Percentiles rank a stretch among this genome's conserved stretches.
These are phyloP conservation scores for Neoboletus magnificus DNA, from an alignment of 768 basidiomycete genomes.

Conservation along the genomic window DNA sequence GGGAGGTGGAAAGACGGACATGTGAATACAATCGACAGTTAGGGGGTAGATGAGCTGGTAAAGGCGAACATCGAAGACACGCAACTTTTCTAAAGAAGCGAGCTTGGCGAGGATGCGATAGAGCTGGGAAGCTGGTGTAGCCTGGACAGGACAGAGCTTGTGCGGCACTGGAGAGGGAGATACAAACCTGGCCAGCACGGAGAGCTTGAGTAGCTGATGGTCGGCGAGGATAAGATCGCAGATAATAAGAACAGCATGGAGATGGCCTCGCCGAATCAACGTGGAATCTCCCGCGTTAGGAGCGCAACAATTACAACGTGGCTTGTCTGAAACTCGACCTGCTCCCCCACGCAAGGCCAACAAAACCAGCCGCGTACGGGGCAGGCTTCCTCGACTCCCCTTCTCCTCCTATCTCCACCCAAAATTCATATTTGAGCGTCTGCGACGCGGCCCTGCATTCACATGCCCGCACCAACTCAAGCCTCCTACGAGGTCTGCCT, in stretches of 20 bases:
- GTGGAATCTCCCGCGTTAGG: slow-evolving; percentile 30
- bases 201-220: not conserved
- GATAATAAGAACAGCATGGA: slow-evolving; percentile 25
- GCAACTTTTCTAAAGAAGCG: slow-evolving; percentile 26
- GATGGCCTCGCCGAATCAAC: slow-evolving; percentile 25
- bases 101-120: slow-evolving; percentile 30
- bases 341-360: slow-evolving; percentile 31
- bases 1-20: slow-evolving; percentile 29
- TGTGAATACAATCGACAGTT: slow-evolving; percentile 13
- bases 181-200: slow-evolving; percentile 19
- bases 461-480: slow-evolving; percentile 60
- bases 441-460: slow-evolving; percentile 25
- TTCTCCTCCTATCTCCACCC: slow-evolving; percentile 17
- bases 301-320: slow-evolving; percentile 30
- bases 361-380: slow-evolving; percentile 32
- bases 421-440: slow-evolving; percentile 28
- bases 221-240: slow-evolving; percentile 31
- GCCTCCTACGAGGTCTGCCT: slow-evolving; percentile 59
- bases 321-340: slow-evolving; percentile 27
- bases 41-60: not conserved
- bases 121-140: slow-evolving; percentile 31
- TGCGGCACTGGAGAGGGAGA: slow-evolving; percentile 4
- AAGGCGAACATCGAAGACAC: slow-evolving; percentile 36
- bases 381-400: slow-evolving; percentile 19
- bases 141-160: slow-evolving; percentile 1